Percentiles rank a stretch among this genome's conserved stretches.
These are phyloP conservation scores for Penicillium sp. DNA, from an alignment of 2,329 filamentous ascomycete species.

Conservation along the genomic window DNA sequence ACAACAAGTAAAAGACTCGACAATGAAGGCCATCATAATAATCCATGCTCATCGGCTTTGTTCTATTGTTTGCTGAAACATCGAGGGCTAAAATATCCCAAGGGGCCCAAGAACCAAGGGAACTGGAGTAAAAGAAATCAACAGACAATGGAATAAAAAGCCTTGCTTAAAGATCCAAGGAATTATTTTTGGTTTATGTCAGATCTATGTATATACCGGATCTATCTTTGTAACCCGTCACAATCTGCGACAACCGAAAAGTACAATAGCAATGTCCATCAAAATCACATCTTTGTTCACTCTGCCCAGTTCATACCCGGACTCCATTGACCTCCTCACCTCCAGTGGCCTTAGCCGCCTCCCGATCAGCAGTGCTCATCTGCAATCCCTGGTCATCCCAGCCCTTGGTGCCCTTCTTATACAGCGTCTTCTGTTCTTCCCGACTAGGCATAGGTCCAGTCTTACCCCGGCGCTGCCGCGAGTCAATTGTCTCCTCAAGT, in stretches of 20 bases:
- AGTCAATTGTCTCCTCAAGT: conserved; percentile 43
- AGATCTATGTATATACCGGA: conserved; percentile 8
- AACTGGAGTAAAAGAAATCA: not conserved
- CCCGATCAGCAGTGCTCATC: conserved; percentile 36
- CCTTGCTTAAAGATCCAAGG: not conserved
- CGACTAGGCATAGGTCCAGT: conserved; percentile 32
- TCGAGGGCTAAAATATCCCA: not conserved
- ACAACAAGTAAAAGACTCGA: not conserved
- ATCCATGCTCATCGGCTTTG: not conserved
- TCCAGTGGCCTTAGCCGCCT: conserved; percentile 33
- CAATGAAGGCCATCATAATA: not conserved
- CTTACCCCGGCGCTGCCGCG: conserved; percentile 43
- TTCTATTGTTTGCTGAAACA: conserved; percentile 4
- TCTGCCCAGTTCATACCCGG: conserved; percentile 21
- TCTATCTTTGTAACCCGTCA: conserved; percentile 4
- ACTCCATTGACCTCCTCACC: conserved; percentile 35
- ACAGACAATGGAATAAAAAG: not conserved
- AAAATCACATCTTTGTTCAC: not conserved
- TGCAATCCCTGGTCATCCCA: conserved; percentile 46
- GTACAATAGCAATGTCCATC: conserved; percentile 5
- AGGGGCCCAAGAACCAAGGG: not conserved
- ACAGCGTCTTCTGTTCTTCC: conserved; percentile 40
- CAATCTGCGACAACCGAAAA: not conserved
- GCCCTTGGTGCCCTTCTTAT: conserved; percentile 39
- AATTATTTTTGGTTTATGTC: not conserved